Evolutionary conservation across 768 basidiomycete species (phyloP), one percentile per base, ranked within the genome.

Genomic region (Atractiella rhizophila): DNA sequence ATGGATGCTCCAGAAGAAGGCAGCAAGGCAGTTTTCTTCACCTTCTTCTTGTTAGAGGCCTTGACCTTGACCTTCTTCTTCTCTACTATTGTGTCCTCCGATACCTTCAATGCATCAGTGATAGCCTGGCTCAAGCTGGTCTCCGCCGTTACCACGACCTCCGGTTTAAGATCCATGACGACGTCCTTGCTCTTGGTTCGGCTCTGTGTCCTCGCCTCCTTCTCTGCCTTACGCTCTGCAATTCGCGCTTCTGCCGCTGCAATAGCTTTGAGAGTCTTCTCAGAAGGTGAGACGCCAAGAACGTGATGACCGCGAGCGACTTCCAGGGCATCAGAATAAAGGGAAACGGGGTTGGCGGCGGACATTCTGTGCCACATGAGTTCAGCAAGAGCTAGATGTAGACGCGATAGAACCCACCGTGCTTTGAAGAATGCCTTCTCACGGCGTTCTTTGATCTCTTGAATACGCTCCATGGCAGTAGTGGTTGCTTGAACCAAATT

Each of bases 401-500:
- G 35, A 15, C 24, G 8, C 24, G 28, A 28, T 20, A 26, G n/a
- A 9, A 55, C 60, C 29, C 16, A 63, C 63, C 64, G 54, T 64
- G 79, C 79, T 63, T 83, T 96, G 74, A 75, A 96, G 70, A 96
- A 96, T 18, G 78, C 82, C 46, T 74, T 69, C 57, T 96, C 91
- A 59, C 91, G 68, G 56, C 74, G 71, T 47, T 69, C 66, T 59
- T 76, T 82, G 64, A 98, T 83, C 62, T 96, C 83, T 48, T 73
- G 73, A 28, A 98, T 64, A 45, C 91, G 70, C 62, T 85, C 85
- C 76, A 98, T 96, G 27, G 83, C 88, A 63, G 78, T 77, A 59
- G 96, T 67, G 9, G 91, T 96, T 2, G 79, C 86, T 57, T 78
- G 70, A 39, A 96, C 65, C 38, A 96, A 63, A 44, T 94, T 82